phyloP scores from a whole-genome alignment of 2,329 filamentous ascomycete genomes.

The Sarocladium brachiariae region DNA sequence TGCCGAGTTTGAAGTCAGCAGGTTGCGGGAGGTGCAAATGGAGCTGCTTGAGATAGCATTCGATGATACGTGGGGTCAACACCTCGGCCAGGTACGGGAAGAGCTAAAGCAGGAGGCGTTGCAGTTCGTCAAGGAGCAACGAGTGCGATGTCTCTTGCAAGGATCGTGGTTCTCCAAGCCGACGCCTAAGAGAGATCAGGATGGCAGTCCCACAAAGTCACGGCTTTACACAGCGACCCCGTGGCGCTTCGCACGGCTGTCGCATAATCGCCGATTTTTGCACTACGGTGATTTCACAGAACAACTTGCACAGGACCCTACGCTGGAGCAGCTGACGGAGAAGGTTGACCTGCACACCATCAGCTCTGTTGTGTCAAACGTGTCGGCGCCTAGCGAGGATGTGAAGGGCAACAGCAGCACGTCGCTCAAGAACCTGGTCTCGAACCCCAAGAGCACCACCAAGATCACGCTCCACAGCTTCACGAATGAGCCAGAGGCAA shows the following conservation, averaged over 20 bases:
- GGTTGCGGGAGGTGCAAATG: conserved; percentile 84
- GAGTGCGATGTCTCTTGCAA: conserved; percentile 79
- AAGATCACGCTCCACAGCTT: conserved; percentile 91
- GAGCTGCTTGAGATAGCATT: conserved; percentile 84
- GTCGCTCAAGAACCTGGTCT: conserved; percentile 29
- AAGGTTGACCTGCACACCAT: conserved; percentile 84
- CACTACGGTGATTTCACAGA: conserved; percentile 82
- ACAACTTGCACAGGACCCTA: conserved; percentile 57
- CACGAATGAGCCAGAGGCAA: conserved; percentile 32
- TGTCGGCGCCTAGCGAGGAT: conserved; percentile 59
- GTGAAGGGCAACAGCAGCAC: conserved; percentile 35
- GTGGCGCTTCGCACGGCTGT: conserved; percentile 82
- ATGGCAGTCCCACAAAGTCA: conserved; percentile 21
- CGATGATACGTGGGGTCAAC: conserved; percentile 88
- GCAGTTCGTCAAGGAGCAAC: conserved; percentile 95
- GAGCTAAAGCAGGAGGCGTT: conserved; percentile 85
- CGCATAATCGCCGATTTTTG: conserved; percentile 82
- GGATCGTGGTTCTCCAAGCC: conserved; percentile 78
- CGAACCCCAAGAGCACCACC: conserved; percentile 50
- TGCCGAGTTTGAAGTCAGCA: conserved; percentile 70
- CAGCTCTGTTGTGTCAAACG: conserved; percentile 90
- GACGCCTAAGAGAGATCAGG: conserved; percentile 30
- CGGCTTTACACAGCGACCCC: conserved; percentile 43
- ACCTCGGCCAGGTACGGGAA: conserved; percentile 83
- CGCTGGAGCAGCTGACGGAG: conserved; percentile 65